phyloP scores from a whole-genome alignment of 2,329 filamentous ascomycete genomes.

The Massarina eburnea region DNA sequence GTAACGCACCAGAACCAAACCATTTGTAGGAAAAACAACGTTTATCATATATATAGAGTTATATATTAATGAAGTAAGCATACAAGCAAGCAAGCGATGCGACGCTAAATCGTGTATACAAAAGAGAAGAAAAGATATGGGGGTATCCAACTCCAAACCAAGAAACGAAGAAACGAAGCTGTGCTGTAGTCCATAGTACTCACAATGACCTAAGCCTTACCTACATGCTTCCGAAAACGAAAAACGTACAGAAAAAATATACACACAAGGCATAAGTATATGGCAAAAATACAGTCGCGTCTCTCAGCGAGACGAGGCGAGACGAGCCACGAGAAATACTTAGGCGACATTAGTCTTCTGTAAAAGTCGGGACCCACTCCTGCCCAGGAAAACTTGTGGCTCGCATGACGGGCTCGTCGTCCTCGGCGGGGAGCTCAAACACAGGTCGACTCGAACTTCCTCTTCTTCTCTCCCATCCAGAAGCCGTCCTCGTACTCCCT shows the following conservation, averaged over 20 bases:
- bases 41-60: too few species aligned
- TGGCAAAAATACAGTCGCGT: neutral
- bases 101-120: neutral
- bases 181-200: neutral
- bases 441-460: constrained; percentile 26
- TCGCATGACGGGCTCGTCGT: constrained; percentile 61
- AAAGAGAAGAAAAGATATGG: constrained; percentile 7
- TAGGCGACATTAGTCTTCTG: constrained; percentile 35
- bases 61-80: neutral
- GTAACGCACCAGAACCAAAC: neutral
- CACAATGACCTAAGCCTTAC: neutral
- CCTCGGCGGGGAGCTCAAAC: constrained; percentile 41
- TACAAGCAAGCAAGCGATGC: neutral
- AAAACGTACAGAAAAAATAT: neutral
- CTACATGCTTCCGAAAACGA: neutral
- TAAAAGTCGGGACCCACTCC: constrained; percentile 63
- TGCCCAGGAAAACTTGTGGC: constrained; percentile 71
- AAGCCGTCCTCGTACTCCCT: constrained; percentile 25
- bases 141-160: constrained; percentile 27
- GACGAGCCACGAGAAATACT: too few species aligned
- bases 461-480: constrained; percentile 31
- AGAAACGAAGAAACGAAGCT: constrained; percentile 1
- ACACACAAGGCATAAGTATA: neutral
- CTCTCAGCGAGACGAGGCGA: neutral
- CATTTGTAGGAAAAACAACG: neutral